phyloP scores from a whole-genome alignment of 1,284 basidiomycete genomes.

The Porogramme epimiltina region DNA sequence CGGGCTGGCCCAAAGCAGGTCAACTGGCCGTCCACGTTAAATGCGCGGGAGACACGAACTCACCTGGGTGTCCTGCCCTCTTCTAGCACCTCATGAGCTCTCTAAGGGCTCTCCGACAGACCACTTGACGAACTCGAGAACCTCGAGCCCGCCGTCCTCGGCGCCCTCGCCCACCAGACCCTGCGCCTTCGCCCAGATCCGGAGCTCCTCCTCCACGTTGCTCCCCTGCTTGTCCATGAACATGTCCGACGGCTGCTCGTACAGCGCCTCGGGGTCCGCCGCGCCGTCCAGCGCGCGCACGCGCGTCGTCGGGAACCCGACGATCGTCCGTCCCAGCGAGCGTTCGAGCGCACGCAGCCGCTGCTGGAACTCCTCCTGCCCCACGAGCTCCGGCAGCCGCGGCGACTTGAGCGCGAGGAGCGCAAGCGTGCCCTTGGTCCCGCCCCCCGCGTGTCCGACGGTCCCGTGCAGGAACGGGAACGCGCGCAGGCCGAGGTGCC shows the following conservation, averaged over 20 bases:
- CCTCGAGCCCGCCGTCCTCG: constrained; percentile 35
- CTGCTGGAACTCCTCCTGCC: constrained; percentile 44
- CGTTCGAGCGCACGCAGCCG: constrained; percentile 74
- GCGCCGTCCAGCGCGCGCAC: constrained; percentile 44
- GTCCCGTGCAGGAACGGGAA: constrained; percentile 82
- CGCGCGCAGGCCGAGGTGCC: constrained; percentile 57
- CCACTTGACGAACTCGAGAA: constrained; percentile 71
- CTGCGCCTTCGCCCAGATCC: constrained; percentile 65
- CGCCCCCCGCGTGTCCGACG: constrained; percentile 26
- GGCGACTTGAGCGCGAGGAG: constrained; percentile 60
- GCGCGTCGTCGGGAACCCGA: constrained; percentile 79
- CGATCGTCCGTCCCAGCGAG: constrained; percentile 82
- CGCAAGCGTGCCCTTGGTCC: constrained; percentile 51
- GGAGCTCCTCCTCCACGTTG: constrained; percentile 65
- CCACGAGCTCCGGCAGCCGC: constrained; percentile 45
- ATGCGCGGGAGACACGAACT: not conserved
- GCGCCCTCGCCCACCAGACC: constrained; percentile 42
- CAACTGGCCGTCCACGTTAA: no score
- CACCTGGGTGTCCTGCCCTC: constrained; percentile 2
- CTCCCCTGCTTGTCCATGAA: constrained; percentile 52
- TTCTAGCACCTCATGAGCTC: constrained; percentile 1
- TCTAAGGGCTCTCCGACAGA: constrained; percentile 51
- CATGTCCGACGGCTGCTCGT: constrained; percentile 86
- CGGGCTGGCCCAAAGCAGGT: not conserved
- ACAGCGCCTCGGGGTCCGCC: constrained; percentile 65